Evolutionary conservation across 179 eudicot genomes (phyloP).

Genomic region (Amaranthus tricolor): DNA sequence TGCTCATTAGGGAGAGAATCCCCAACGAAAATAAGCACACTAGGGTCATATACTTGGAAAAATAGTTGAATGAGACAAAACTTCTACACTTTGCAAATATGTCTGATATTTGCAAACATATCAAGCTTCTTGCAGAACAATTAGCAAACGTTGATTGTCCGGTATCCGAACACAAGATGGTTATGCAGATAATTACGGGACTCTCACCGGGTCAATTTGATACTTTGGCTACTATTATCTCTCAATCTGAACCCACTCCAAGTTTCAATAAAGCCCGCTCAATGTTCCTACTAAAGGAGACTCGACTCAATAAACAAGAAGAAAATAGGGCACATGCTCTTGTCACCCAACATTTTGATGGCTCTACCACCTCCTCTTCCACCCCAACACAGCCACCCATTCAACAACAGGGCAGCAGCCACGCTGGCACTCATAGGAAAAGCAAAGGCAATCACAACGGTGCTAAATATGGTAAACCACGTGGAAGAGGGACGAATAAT

Average conservation of each 20-base stretch:
- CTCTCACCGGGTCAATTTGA: neutral
- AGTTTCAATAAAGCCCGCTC: neutral
- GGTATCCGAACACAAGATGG: neutral
- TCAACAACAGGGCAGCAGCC: no score
- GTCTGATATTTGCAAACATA: neutral
- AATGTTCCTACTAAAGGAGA: neutral
- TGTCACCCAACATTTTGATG: neutral
- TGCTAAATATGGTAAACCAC: no score
- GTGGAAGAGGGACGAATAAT: neutral
- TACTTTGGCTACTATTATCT: neutral
- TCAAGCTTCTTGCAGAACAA: constrained; percentile 7
- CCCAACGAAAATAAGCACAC: constrained; percentile 6
- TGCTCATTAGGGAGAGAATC: no score
- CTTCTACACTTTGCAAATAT: neutral
- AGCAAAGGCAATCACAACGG: neutral
- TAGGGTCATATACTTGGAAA: neutral
- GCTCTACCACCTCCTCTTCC: neutral
- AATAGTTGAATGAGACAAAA: neutral
- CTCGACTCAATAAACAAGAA: neutral
- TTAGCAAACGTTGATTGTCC: neutral
- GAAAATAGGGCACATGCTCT: neutral
- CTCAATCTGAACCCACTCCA: neutral
- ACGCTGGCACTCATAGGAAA: neutral
- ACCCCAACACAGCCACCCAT: neutral
- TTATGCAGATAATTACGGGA: neutral